These are phyloP conservation scores for Rhizoclosmatium sp. DNA, from an alignment of 192 early-diverging fungal species.

Conservation along the genomic window DNA sequence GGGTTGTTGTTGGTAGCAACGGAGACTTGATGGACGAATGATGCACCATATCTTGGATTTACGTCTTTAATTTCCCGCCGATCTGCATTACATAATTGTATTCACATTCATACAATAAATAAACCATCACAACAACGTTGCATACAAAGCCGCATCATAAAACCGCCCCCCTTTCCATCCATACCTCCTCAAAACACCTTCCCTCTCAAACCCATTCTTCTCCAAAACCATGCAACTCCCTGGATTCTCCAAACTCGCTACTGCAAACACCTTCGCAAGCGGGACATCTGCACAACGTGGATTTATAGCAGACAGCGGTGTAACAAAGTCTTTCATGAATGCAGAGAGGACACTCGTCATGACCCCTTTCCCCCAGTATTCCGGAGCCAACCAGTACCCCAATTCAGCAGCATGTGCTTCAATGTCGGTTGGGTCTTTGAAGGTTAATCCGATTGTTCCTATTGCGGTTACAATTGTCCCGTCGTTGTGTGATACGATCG, in stretches of 20 bases:
- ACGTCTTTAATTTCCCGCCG: too few relatives aligned
- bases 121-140: neutral
- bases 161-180: constrained; percentile 8
- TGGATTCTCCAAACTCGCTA: neutral
- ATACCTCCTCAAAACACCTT: constrained; percentile 3
- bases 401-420: constrained; percentile 24
- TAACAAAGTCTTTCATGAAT: neutral
- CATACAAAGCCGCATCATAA: neutral
- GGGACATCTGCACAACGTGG: neutral
- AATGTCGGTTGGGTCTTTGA: constrained; percentile 25
- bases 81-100: too few relatives aligned
- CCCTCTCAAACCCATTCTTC: constrained; percentile 14
- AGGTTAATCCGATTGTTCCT: constrained; percentile 19
- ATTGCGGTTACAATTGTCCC: constrained; percentile 3
- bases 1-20: neutral
- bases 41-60: neutral
- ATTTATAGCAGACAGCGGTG: neutral
- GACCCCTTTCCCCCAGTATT: constrained; percentile 13
- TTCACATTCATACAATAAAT: neutral
- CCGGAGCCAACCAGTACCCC: constrained; percentile 22
- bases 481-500: constrained; percentile 11
- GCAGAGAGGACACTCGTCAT: neutral
- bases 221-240: constrained; percentile 2
- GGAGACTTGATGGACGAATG: neutral
- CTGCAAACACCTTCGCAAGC: neutral